Evolutionary conservation across 768 basidiomycete species (phyloP).

Genomic region (Nevesoporus exiguus): DNA sequence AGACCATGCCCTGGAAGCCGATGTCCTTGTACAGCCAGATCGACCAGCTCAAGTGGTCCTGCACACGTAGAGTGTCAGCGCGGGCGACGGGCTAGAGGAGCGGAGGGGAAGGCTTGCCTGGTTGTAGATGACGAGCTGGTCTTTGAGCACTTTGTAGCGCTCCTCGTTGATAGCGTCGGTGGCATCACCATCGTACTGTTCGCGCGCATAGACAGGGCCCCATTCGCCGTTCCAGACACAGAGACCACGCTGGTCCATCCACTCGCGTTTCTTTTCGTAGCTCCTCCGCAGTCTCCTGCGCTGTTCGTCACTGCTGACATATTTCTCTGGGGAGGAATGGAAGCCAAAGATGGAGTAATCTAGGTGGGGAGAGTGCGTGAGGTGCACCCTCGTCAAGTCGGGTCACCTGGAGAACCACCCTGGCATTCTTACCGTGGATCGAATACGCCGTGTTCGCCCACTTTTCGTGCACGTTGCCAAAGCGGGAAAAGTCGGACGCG

Average conservation of each 20-base stretch:
- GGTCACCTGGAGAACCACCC: neutral
- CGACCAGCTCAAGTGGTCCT: slow-evolving; percentile 72
- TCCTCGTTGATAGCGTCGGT: slow-evolving; percentile 65
- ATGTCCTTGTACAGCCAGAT: slow-evolving; percentile 90
- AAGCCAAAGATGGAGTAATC: slow-evolving; percentile 57
- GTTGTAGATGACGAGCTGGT: slow-evolving; percentile 72
- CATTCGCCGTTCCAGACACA: slow-evolving; percentile 83
- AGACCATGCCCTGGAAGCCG: slow-evolving; percentile 85
- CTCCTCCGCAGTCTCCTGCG: slow-evolving; percentile 47
- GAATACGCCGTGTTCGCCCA: slow-evolving; percentile 75
- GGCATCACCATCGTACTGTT: slow-evolving; percentile 52
- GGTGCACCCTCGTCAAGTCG: too few relatives aligned
- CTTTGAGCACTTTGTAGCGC: slow-evolving; percentile 64
- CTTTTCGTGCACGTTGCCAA: slow-evolving; percentile 56
- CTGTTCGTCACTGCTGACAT: slow-evolving; percentile 53
- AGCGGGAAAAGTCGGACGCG: slow-evolving; percentile 73
- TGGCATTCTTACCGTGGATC: slow-evolving; percentile 54
- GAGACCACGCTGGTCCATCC: slow-evolving; percentile 65
- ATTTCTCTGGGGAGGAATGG: slow-evolving; percentile 54
- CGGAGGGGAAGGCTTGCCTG: slow-evolving; percentile 18
- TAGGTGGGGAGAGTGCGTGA: slow-evolving; percentile 2
- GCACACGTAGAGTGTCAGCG: neutral
- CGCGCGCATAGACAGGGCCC: slow-evolving; percentile 77
- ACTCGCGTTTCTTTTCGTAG: slow-evolving; percentile 72
- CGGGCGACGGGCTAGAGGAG: neutral